Evolutionary conservation across 2,329 filamentous ascomycete species (phyloP).

Genomic region (Fusarium marasasianum): DNA sequence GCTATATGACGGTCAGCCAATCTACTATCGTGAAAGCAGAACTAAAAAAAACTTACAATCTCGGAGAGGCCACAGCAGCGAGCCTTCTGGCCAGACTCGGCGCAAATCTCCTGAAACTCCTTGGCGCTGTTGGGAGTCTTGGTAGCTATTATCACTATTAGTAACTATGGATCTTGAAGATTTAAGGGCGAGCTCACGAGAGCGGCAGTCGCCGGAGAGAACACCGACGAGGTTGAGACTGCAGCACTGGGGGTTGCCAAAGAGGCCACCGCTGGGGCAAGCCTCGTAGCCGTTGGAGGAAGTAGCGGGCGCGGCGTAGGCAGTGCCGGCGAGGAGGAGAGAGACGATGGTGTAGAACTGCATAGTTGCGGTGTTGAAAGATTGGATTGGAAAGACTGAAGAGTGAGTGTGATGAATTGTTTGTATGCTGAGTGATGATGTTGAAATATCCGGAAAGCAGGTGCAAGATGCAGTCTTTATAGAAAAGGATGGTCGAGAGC

Average conservation of each 20-base stretch:
- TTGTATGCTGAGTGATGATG: neutral
- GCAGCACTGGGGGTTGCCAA: neutral
- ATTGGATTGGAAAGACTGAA: neutral
- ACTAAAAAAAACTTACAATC: neutral
- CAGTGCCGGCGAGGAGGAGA: neutral
- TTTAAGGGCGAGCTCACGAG: neutral
- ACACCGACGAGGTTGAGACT: neutral
- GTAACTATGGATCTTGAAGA: rapidly evolving
- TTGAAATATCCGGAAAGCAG: neutral
- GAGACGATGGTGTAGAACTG: neutral
- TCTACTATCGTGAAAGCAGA: rapidly evolving
- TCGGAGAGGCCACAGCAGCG: neutral
- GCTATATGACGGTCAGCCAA: neutral
- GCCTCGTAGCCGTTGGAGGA: neutral
- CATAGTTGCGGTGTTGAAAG: neutral
- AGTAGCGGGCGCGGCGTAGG: neutral
- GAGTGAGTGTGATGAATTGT: no score
- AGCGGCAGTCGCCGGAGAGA: neutral
- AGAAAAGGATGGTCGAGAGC: neutral
- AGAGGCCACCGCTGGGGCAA: neutral
- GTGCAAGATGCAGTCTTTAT: neutral
- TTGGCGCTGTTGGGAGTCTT: neutral
- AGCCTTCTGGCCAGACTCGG: neutral
- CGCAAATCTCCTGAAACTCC: neutral
- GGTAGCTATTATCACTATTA: neutral